Evolutionary conservation across 31 red algal species (phyloP), one percentile per base, ranked within the genome.

Genomic region (Odonthalia washingtoniensis): DNA sequence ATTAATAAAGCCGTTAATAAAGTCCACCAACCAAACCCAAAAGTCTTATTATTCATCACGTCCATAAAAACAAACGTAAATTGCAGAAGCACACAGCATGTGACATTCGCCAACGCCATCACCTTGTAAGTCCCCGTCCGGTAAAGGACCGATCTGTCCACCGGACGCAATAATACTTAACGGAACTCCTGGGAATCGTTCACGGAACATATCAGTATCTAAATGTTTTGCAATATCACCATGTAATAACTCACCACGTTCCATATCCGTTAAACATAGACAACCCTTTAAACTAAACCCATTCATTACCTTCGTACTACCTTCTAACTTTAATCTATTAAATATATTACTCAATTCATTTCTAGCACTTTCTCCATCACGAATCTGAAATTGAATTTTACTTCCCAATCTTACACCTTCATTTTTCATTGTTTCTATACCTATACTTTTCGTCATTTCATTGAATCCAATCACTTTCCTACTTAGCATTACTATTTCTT

Each of bases 131-230:
- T 78, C 87, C n/a, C 87, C 87, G 17, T 76, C 45, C 33, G 87
- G 87, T 45, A 92, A 70, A 28, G 90, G 90, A 60, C 90, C 90
- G 46, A 92, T 92, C 66, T 92, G 90, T 44, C 82, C 72, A 24
- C 86, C 44, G 31, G 90, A 92, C 4, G 90, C 36, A 39, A 87
- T 49, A 39, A 79, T 62, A 38, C 46, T 57, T 28, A 84, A 46
- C 3, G 80, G 72, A 34, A 91, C 88, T n/a, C n/a, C n/a, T 35
- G 72, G 72, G 74, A 92, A 92, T 34, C 90, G 69, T 26, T 92
- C 90, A n/a, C 18, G 17, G 36, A 73, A 92, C 83, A 92, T 74
- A 30, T 65, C 75, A 38, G 82, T 70, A 61, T 92, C 90, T 31
- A 70, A 42, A 45, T 92, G 75, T 1, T 74, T 52, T 26, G 18